Percentiles rank a stretch among this genome's conserved stretches.
Conservation (phyloP, 306 rosid genomes). For the Mimosa bimucronata region DNA sequence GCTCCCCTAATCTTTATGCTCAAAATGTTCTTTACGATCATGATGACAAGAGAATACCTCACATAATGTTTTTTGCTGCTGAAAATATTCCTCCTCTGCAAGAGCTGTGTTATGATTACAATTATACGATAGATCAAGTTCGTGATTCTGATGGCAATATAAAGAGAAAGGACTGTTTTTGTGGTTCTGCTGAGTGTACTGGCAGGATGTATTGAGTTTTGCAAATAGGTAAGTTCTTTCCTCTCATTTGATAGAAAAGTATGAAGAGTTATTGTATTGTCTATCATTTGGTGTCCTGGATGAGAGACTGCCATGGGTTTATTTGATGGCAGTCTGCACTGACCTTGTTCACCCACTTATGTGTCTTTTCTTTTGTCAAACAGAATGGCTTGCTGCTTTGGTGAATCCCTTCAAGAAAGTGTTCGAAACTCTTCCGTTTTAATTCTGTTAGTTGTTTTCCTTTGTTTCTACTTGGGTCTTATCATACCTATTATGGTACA, state of each 20-base stretch:
- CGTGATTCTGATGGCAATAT: conserved; percentile 74
- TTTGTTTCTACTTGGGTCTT: background rate
- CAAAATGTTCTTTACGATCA: conserved; percentile 88
- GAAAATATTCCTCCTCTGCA: conserved; percentile 95
- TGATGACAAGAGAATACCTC: conserved; percentile 85
- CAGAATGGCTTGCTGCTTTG: background rate
- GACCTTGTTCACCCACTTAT: background rate
- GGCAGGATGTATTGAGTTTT: conserved; percentile 82
- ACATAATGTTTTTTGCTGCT: conserved; percentile 89
- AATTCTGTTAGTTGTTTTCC: background rate
- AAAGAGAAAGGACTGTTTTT: conserved; percentile 75
- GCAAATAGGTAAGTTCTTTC: conserved; percentile 12
- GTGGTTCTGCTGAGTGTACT: conserved; percentile 81
- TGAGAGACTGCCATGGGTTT: background rate
- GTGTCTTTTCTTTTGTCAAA: background rate
- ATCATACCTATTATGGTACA: background rate
- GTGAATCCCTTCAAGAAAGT: background rate
- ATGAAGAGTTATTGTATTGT: background rate
- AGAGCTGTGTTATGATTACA: conserved; percentile 84
- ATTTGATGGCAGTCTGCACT: background rate
- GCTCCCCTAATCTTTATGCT: conserved; percentile 96
- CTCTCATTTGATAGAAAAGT: background rate
- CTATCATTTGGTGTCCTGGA: background rate
- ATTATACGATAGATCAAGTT: conserved; percentile 73
- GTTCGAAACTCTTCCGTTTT: background rate